Evolutionary conservation across 257 asterid species (phyloP), one percentile per base, ranked within the genome.

Genomic region (Ballota nigra): DNA sequence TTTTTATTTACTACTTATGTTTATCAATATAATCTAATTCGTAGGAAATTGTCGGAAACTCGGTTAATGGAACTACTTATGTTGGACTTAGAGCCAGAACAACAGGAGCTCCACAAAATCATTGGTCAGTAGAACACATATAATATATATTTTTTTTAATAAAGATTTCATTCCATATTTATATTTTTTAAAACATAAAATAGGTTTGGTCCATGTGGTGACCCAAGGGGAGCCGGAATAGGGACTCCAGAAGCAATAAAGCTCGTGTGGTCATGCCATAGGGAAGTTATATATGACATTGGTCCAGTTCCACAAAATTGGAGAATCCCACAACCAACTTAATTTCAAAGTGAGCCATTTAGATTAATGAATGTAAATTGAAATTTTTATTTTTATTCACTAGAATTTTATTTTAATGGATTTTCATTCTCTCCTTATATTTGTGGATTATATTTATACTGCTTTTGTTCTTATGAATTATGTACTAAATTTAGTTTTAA

Each of bases 141-240:
- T 26, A 4, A 33, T 1, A 22, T 20, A 53, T 56, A 7, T n/a
- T 0, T 29, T 4, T 3, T 55, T 2, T 9, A 8, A 31, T 38
- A 1, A 1, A 1, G 61, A 63, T 20, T 0, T 52, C 7, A 2
- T 5, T 3, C 1, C 22, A 10, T 28, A 52, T 5, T 71, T 6
- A 49, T 52, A 61, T 62, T 36, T 9, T 3, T 9, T 29, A 18
- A 24, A 3, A 18, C 36, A n/a, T 31, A 9, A 5, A 71, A 55
- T 72, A 91, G 97, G 97, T 91, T 91, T 55, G 96, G 97, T 13
- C 96, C 97, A 1, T 87, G 91, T 0, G 98, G 97, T 68, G 98
- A 91, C 74, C 97, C 96, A 22, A 81, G 91, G 73, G 95, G 97
- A 38, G 97, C 97, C 0, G 97, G 98, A 55, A 94, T 91, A 24